These are phyloP conservation scores for Phytopythium cucurbitacearum DNA, from an alignment of 352 stramenopile genomes.

Conservation along the genomic window DNA sequence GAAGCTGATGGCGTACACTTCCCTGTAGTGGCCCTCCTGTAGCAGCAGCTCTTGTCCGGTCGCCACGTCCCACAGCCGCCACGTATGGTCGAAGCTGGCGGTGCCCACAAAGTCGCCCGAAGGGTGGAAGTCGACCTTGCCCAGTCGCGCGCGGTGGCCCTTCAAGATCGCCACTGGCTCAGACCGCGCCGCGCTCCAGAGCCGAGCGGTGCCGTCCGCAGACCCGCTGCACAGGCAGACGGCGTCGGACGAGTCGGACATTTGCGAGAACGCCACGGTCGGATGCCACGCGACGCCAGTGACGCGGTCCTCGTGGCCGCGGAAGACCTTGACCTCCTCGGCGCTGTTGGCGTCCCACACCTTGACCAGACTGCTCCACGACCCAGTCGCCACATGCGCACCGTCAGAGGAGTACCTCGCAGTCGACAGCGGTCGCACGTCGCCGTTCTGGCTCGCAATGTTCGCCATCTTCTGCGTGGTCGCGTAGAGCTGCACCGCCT, in stretches of 20 bases:
- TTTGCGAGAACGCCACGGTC: constrained; percentile 38
- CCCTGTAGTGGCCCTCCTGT: constrained; percentile 95
- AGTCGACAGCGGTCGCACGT: constrained; percentile 86
- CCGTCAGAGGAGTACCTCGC: constrained; percentile 64
- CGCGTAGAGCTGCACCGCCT: constrained; percentile 79
- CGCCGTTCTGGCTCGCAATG: constrained; percentile 93
- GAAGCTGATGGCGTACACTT: constrained; percentile 95
- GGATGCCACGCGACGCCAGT: constrained; percentile 87
- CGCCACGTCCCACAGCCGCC: constrained; percentile 97
- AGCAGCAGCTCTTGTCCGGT: constrained; percentile 90
- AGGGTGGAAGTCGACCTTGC: constrained; percentile 94
- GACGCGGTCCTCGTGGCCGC: constrained; percentile 85
- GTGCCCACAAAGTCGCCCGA: constrained; percentile 90
- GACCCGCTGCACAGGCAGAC: constrained; percentile 77
- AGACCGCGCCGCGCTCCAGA: constrained; percentile 57
- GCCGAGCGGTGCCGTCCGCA: constrained; percentile 67
- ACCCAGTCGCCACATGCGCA: constrained; percentile 81
- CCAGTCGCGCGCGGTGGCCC: constrained; percentile 69
- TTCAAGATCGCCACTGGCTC: constrained; percentile 60
- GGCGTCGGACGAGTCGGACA: constrained; percentile 47
- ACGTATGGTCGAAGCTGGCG: constrained; percentile 96
- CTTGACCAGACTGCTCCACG: constrained; percentile 93
- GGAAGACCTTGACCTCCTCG: constrained; percentile 67
- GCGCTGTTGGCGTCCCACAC: constrained; percentile 88
- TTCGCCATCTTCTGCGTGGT: constrained; percentile 75